phyloP scores from a whole-genome alignment of 2,329 filamentous ascomycete species.

The Fusarium incarnatum region DNA sequence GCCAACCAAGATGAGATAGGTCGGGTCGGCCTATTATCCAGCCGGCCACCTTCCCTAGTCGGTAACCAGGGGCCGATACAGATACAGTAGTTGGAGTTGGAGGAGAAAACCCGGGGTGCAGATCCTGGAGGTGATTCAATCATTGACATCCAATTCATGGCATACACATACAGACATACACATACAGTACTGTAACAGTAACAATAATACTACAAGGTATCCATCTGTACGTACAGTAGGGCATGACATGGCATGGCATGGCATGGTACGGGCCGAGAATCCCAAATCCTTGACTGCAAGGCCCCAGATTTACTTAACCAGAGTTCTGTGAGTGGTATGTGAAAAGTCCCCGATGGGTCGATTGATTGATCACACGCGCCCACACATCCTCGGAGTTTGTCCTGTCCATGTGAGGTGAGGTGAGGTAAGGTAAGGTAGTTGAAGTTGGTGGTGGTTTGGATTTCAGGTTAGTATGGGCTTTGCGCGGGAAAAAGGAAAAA shows the following conservation, averaged over 20 bases:
- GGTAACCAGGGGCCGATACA: conserved; percentile 30
- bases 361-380: conserved; percentile 42
- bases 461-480: conserved; percentile 10
- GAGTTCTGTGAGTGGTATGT: conserved; percentile 33
- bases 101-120: conserved; percentile 44
- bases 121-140: conserved; percentile 31
- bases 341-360: conserved; percentile 37
- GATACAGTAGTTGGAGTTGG: conserved; percentile 40
- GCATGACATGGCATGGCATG: not conserved
- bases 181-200: not conserved
- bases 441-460: conserved; percentile 2
- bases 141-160: conserved; percentile 4
- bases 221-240: not conserved
- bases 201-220: not conserved
- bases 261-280: conserved; percentile 44
- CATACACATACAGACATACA: no score
- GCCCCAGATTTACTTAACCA: conserved; percentile 13
- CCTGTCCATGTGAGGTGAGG: conserved; percentile 32
- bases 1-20: not conserved
- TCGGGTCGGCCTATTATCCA: conserved; percentile 14
- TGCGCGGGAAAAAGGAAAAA: not conserved
- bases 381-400: conserved; percentile 26
- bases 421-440: conserved; percentile 23
- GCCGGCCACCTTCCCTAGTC: conserved; percentile 37
- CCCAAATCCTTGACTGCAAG: conserved; percentile 35